Percentiles rank a stretch among this genome's conserved stretches.
Evolutionary conservation across 2,329 filamentous ascomycete species (phyloP).

Genomic region (Pseudocercospora fuligena): DNA sequence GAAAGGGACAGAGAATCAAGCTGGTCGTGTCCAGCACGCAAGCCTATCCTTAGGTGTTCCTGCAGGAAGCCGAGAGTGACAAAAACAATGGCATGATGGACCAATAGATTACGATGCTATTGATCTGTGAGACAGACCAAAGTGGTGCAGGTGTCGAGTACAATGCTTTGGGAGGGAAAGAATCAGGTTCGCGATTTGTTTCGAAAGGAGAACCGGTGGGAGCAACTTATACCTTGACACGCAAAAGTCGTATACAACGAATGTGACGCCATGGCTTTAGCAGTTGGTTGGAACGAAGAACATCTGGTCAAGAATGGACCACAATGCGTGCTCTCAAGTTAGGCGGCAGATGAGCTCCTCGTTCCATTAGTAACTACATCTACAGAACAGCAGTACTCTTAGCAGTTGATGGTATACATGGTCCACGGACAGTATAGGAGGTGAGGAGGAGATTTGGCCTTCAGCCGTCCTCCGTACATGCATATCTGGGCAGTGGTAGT

Average conservation of each 20-base stretch:
- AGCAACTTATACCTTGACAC: not conserved
- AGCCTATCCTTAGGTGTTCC: not conserved
- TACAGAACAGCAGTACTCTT: too few relatives aligned
- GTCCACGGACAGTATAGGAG: not conserved
- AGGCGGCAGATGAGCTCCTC: too few relatives aligned
- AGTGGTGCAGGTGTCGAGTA: not conserved
- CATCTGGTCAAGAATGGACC: not conserved
- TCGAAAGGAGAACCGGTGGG: not conserved
- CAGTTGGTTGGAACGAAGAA: not conserved
- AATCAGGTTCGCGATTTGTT: not conserved
- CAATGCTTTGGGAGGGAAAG: not conserved
- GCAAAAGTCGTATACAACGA: not conserved
- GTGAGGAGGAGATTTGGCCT: not conserved
- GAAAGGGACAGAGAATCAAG: not conserved
- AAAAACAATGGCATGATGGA: not conserved
- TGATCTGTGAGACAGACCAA: not conserved
- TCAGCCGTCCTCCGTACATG: slow-evolving; percentile 4
- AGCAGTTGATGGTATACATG: not conserved
- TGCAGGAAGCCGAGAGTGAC: not conserved
- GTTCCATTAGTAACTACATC: not conserved
- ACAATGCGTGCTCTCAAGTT: too few relatives aligned
- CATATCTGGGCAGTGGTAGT: slow-evolving; percentile 5
- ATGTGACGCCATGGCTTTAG: not conserved
- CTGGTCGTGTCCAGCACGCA: not conserved
- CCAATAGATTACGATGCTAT: not conserved